Percentiles rank a stretch among this genome's conserved stretches.
phyloP scores from a whole-genome alignment of 345 rosid genomes.

The Citrus cavaleriei region DNA sequence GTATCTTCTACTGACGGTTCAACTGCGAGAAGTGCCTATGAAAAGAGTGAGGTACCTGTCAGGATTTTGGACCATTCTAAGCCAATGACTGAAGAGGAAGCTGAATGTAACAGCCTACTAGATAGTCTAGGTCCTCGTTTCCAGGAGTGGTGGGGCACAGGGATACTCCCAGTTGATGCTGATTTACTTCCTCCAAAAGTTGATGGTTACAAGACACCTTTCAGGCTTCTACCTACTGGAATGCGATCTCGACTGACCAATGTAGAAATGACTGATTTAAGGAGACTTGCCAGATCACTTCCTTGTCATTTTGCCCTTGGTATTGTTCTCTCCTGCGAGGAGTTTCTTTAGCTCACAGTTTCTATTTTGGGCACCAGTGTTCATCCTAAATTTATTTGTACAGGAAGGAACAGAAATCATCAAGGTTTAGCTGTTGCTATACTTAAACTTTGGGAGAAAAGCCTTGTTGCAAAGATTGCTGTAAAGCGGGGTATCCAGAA shows the following conservation, averaged over 20 bases:
- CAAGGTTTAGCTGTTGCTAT: conserved; percentile 93
- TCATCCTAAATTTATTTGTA: conserved; percentile 21
- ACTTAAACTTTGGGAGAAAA: conserved; percentile 91
- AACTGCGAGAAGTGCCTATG: conserved; percentile 22
- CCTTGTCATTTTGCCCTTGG: conserved; percentile 99
- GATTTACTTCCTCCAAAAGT: conserved; percentile 79
- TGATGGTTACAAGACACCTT: conserved; percentile 90
- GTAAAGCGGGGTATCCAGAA: conserved; percentile 97
- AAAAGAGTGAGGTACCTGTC: conserved; percentile 34
- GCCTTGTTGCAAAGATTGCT: conserved; percentile 78
- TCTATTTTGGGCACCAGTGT: conserved; percentile 13
- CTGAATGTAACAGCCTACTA: conserved; percentile 60
- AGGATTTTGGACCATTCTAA: conserved; percentile 28
- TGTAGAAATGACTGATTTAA: conserved; percentile 91
- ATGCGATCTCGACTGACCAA: conserved; percentile 88
- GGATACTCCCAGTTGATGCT: conserved; percentile 93
- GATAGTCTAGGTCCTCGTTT: conserved; percentile 95
- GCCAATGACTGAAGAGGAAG: conserved; percentile 76
- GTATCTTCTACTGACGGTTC: conserved; percentile 50
- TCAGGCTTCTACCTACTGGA: conserved; percentile 94
- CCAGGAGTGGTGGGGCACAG: conserved; percentile 99
- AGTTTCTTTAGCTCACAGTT: conserved; percentile 5
- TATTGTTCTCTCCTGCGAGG: conserved; percentile 26
- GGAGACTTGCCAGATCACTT: conserved; percentile 83
- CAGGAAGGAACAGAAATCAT: conserved; percentile 96